These are phyloP conservation scores for Leccinum longicurvipes DNA, from an alignment of 768 basidiomycete genomes.

Conservation along the genomic window DNA sequence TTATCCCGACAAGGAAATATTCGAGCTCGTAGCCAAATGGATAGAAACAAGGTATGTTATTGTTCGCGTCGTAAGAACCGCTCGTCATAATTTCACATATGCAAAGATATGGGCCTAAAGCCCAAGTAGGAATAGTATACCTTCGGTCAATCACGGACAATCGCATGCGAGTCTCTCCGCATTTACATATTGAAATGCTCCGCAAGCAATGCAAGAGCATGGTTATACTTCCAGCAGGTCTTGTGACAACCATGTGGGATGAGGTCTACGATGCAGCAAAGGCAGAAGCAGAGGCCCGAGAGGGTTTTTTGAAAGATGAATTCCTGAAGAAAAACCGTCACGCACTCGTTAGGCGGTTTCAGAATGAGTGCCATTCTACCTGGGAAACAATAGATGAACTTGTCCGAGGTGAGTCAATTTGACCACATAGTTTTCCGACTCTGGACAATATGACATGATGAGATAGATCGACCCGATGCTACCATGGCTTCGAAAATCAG, in stretches of 20 bases:
- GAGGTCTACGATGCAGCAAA: neutral
- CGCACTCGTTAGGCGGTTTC: neutral
- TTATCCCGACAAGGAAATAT: neutral
- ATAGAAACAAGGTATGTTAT: neutral
- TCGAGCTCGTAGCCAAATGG: neutral
- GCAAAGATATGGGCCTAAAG: neutral
- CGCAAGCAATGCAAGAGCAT: neutral
- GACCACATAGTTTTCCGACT: neutral
- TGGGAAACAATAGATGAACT: neutral
- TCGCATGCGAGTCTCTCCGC: neutral
- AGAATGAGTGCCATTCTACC: neutral
- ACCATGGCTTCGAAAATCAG: neutral
- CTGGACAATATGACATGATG: neutral
- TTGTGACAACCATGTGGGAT: slow-evolving; percentile 13
- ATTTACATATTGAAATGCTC: neutral
- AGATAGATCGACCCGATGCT: neutral
- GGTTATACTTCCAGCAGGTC: neutral
- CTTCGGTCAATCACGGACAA: slow-evolving; percentile 6
- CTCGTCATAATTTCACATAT: neutral
- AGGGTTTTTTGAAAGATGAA: neutral
- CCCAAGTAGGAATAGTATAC: slow-evolving; percentile 3
- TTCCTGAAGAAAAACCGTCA: neutral
- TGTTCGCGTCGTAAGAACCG: neutral
- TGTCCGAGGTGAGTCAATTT: neutral
- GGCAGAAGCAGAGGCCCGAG: neutral